Evolutionary conservation across 208 protist genomes (phyloP).

Genomic region (Trypanosoma cruzi): DNA sequence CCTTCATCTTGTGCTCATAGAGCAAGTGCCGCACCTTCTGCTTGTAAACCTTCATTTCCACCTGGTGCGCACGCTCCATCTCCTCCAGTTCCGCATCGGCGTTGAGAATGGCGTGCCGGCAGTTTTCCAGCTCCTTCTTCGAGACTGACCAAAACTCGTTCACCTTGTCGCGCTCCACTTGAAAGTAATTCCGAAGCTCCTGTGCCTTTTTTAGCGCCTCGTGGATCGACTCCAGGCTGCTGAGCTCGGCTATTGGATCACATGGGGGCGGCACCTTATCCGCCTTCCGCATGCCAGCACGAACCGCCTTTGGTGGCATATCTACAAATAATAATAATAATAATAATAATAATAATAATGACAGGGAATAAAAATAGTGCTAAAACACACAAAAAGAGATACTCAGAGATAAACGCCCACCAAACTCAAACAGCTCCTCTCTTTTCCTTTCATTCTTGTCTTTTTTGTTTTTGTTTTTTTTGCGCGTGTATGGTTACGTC

Average conservation of each 20-base stretch:
- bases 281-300: not conserved
- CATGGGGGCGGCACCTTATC: slow-evolving; percentile 22
- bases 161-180: slow-evolving; percentile 96
- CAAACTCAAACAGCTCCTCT: too few species aligned
- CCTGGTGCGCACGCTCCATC: slow-evolving; percentile 94
- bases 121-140: slow-evolving; percentile 92
- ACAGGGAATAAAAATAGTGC: too few species aligned
- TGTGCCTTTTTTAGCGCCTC: slow-evolving; percentile 87
- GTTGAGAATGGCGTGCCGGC: slow-evolving; percentile 76
- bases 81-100: slow-evolving; percentile 95
- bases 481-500: too few species aligned
- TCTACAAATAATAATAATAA: not conserved
- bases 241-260: slow-evolving; percentile 32
- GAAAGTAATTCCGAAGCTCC: slow-evolving; percentile 96
- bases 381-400: too few species aligned
- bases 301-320: slow-evolving; percentile 27
- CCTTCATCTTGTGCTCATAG: slow-evolving; percentile 93
- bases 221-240: slow-evolving; percentile 47
- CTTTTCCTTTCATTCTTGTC: too few species aligned
- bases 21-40: slow-evolving; percentile 97
- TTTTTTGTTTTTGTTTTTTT: too few species aligned
- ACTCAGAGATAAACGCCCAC: too few species aligned
- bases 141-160: slow-evolving; percentile 93
- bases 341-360: slow-evolving; percentile 4
- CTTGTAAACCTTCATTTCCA: slow-evolving; percentile 98